A percentile compares a stretch with the other conserved stretches of the same genome.
These are phyloP conservation scores for Excoecaria cochinchinensis DNA, from an alignment of 345 rosid genomes.

Conservation along the genomic window DNA sequence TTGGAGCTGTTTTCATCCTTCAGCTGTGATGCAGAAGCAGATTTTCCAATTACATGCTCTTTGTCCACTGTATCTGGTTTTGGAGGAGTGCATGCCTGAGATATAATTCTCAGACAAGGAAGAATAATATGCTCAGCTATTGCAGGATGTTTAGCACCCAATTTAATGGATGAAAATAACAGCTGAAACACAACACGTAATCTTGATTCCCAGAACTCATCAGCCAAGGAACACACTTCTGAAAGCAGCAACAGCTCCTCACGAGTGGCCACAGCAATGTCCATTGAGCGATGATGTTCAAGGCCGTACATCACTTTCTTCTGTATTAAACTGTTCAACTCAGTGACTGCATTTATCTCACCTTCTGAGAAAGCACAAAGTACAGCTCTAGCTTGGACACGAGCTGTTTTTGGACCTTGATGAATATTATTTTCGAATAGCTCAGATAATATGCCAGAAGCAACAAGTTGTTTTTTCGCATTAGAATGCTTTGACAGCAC, in stretches of 20 bases:
- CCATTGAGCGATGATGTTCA: constrained; percentile 99
- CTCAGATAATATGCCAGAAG: constrained; percentile 84
- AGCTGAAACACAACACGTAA: constrained; percentile 92
- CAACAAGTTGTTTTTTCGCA: constrained; percentile 87
- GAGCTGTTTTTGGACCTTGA: constrained; percentile 92
- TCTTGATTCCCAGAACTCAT: constrained; percentile 97
- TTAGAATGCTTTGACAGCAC: constrained; percentile 75
- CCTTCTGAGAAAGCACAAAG: constrained; percentile 95
- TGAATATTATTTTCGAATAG: constrained; percentile 95
- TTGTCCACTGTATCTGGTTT: constrained; percentile 85
- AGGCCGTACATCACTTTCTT: constrained; percentile 96
- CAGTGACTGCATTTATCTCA: constrained; percentile 75
- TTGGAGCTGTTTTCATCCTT: constrained; percentile 62
- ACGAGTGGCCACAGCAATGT: constrained; percentile 84
- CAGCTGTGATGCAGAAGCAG: constrained; percentile 44
- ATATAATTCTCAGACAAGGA: constrained; percentile 91
- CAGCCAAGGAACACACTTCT: constrained; percentile 92
- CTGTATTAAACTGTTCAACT: constrained; percentile 83
- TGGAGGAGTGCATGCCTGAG: constrained; percentile 97
- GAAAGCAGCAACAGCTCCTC: constrained; percentile 93
- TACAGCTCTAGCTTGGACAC: constrained; percentile 89
- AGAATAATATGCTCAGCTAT: constrained; percentile 96
- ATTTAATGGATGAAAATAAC: constrained; percentile 85
- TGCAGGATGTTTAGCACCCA: constrained; percentile 98
- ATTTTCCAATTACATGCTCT: constrained; percentile 58